Evolutionary conservation across 495 filamentous ascomycete species (phyloP), one percentile per base, ranked within the genome.

Genomic region (Penicillium mononematosum): DNA sequence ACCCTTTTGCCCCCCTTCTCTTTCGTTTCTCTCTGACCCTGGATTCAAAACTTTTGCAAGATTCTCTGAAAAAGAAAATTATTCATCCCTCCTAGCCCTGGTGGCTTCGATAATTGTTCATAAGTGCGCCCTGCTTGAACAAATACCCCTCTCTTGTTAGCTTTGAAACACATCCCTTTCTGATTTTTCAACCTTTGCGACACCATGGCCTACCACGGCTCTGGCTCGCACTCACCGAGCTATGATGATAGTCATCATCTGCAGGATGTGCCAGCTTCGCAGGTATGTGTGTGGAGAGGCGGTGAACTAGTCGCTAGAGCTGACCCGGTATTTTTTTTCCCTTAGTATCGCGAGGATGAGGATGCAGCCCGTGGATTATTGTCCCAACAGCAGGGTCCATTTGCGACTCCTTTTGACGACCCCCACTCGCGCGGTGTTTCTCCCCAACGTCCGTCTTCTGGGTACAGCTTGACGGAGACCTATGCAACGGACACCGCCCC

Each of bases 391-490:
- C 78, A 81, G 17, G 82, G 83, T 42, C 82, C 82, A 31, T 82
- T 83, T 70, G 70, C 73, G 50, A 78, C 78, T 17, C 84, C 85
- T 48, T 94, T 91, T 71, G 90, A 93, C 63, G 89, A 91, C 65
- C 82, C 86, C 52, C 78, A 84, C 62, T 76, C 78, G 38, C 78
- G 80, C 25, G 72, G 73, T 24, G 69, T 70, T 45, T 84, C 81
- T 7, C 80, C 82, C 46, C 70, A 73, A 44, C 79, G 82, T 55
- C 83, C 83, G 25, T 70, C 74, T 12, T 85, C 81, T 3, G 73
- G 87, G 24, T 98, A 99, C 79, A 94, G 86, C 68, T 81, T 99
- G 70, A 92, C 90, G 22, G 94, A 98, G 77, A 91, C 93, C 10
- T 98, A 98, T 72, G 86, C 85, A 24, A 70, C 78, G 5, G 84